These are phyloP conservation scores for Beauveria rudraprayagi DNA, from an alignment of 2,329 filamentous ascomycete species.

Conservation along the genomic window DNA sequence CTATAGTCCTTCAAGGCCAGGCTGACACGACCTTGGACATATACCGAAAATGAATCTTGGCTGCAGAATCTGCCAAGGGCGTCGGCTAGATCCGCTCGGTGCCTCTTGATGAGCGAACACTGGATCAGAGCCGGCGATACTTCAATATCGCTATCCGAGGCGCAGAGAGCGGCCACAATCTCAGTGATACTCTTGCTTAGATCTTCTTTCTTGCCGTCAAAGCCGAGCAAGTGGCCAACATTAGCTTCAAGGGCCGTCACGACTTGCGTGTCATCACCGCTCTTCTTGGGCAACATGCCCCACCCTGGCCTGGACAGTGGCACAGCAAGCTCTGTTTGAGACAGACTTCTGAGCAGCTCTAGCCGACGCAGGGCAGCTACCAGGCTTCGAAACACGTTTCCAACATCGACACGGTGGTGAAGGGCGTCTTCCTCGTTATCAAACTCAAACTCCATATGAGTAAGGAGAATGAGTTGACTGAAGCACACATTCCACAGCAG, in stretches of 20 bases:
- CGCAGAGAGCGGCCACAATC: conserved; percentile 58
- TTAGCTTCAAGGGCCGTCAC: conserved; percentile 54
- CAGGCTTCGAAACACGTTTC: conserved; percentile 60
- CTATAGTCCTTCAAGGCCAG: conserved; percentile 67
- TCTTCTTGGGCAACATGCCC: conserved; percentile 31
- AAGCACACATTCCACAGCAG: conserved; percentile 68
- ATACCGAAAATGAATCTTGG: conserved; percentile 58
- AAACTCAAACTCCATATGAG: conserved; percentile 80
- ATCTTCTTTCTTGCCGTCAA: conserved; percentile 43
- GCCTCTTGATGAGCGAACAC: conserved; percentile 52
- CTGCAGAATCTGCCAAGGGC: conserved; percentile 49
- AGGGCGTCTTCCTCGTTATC: conserved; percentile 63
- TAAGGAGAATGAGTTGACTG: conserved; percentile 72
- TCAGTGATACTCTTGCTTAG: conserved; percentile 56
- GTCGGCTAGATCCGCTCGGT: conserved; percentile 51
- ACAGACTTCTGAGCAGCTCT: conserved; percentile 65
- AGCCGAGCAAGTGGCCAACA: conserved; percentile 55
- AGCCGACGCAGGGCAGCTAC: conserved; percentile 64
- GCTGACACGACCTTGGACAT: conserved; percentile 75
- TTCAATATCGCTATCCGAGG: conserved; percentile 57
- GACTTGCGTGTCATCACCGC: conserved; percentile 36
- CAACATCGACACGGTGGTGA: conserved; percentile 54
- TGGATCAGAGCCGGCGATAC: conserved; percentile 53
- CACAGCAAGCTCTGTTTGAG: conserved; percentile 48
- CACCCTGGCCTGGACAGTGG: conserved; percentile 34